Conservation (phyloP, 257 asterid species). For the Nyctanthes arbortristis region DNA sequence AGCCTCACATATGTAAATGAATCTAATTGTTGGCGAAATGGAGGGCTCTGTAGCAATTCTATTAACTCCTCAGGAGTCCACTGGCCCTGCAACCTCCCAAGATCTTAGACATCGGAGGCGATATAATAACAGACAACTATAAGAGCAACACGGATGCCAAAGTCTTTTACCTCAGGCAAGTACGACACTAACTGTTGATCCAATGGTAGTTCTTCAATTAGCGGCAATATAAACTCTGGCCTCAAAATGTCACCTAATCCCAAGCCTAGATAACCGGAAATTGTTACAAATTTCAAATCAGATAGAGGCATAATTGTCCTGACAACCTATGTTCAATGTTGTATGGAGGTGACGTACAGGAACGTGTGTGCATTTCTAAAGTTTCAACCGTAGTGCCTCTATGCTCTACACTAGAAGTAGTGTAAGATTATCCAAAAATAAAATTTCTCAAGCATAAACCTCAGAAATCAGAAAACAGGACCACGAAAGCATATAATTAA, state of each 20-base stretch:
- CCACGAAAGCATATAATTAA: background rate
- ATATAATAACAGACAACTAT: slow-evolving; percentile 11
- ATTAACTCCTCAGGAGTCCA: slow-evolving; percentile 79
- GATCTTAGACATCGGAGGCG: slow-evolving; percentile 20
- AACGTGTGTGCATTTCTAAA: background rate
- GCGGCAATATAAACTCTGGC: slow-evolving; percentile 75
- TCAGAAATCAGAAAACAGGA: background rate
- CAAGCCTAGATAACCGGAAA: slow-evolving; percentile 56
- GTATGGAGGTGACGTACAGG: background rate
- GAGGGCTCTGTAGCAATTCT: slow-evolving; percentile 91
- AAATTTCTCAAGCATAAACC: background rate
- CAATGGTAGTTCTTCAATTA: slow-evolving; percentile 63
- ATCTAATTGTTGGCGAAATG: slow-evolving; percentile 93
- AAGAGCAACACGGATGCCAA: slow-evolving; percentile 11
- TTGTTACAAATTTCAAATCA: slow-evolving; percentile 19
- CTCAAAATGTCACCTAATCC: slow-evolving; percentile 91
- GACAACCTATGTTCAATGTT: slow-evolving; percentile 2
- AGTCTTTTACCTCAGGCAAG: slow-evolving; percentile 76
- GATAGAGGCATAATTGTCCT: slow-evolving; percentile 16
- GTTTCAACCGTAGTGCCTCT: slow-evolving; percentile 12
- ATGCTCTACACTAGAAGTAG: slow-evolving; percentile 1
- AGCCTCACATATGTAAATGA: slow-evolving; percentile 86
- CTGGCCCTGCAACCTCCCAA: slow-evolving; percentile 53
- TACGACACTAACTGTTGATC: slow-evolving; percentile 67
- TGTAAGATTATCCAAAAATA: slow-evolving; percentile 6